phyloP scores from a whole-genome alignment of 2,329 filamentous ascomycete species.

The Coniochaeta ligniaria region DNA sequence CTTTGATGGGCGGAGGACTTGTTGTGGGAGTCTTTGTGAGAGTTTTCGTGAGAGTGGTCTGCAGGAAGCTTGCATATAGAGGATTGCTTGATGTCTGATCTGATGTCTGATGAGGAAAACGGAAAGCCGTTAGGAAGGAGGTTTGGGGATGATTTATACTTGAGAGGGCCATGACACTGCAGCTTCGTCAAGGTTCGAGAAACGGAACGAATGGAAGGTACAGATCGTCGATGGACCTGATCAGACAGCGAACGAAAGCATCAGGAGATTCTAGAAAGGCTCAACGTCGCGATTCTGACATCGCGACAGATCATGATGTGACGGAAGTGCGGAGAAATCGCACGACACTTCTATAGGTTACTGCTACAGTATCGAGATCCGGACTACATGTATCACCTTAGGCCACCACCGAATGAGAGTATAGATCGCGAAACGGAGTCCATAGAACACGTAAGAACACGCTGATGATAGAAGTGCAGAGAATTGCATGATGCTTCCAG shows the following conservation, averaged over 20 bases:
- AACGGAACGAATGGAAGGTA: background rate
- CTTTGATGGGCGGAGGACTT: conserved; percentile 1
- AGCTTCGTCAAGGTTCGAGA: background rate
- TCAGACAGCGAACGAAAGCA: background rate
- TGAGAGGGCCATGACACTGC: background rate
- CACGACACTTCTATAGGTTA: background rate
- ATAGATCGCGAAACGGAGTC: background rate
- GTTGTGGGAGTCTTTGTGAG: background rate
- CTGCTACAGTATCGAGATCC: background rate
- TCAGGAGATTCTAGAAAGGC: conserved; percentile 3
- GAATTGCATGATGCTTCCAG: no score
- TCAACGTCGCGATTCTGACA: background rate
- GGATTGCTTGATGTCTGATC: background rate
- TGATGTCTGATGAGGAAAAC: background rate
- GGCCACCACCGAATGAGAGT: background rate
- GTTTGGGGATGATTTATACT: background rate
- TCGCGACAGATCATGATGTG: background rate
- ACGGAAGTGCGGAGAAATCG: background rate
- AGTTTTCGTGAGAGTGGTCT: conserved; percentile 1
- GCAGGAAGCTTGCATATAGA: conserved; percentile 1
- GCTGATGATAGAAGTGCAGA: no score
- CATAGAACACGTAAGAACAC: background rate
- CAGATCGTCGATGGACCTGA: background rate
- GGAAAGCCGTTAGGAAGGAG: background rate
- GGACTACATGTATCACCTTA: background rate